Percentiles rank a stretch among this genome's conserved stretches.
These are phyloP conservation scores for Centella asiatica DNA, from an alignment of 129 eudicot species.

Conservation along the genomic window DNA sequence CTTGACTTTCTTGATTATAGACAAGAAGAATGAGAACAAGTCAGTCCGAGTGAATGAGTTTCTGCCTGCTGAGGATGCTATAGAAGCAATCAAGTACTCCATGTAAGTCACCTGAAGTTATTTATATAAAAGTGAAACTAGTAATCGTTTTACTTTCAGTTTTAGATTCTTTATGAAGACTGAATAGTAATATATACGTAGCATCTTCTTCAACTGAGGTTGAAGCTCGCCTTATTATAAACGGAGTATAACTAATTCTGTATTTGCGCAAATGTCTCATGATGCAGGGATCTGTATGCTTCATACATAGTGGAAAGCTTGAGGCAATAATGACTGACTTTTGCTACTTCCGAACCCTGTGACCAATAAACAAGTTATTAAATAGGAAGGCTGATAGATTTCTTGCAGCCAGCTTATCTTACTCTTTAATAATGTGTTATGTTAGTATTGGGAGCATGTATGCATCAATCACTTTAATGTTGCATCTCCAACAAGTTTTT, in stretches of 20 bases:
- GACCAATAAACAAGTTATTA: no score
- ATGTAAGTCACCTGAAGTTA: conserved; percentile 44
- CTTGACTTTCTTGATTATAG: conserved; percentile 29
- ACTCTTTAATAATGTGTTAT: no score
- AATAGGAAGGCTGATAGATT: no score
- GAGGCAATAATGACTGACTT: conserved; percentile 76
- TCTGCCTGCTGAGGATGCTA: conserved; percentile 74
- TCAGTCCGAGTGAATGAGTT: conserved; percentile 79
- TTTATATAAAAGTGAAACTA: not conserved
- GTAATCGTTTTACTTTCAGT: not conserved
- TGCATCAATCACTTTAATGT: no score
- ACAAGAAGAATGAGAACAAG: conserved; percentile 95
- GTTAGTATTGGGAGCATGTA: no score
- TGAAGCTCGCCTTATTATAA: no score
- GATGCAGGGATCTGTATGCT: conserved; percentile 81
- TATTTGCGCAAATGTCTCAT: not conserved
- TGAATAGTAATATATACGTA: no score
- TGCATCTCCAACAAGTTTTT: no score
- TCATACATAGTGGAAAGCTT: conserved; percentile 78
- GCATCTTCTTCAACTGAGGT: no score
- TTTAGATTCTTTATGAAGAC: not conserved
- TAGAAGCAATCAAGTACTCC: conserved; percentile 74
- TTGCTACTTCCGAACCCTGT: no score
- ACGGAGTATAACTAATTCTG: not conserved
- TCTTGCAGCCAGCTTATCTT: no score